Percentiles rank a stretch among this genome's conserved stretches.
Conservation (phyloP, 2,329 filamentous ascomycete species). For the Aspergillus cejpii region DNA sequence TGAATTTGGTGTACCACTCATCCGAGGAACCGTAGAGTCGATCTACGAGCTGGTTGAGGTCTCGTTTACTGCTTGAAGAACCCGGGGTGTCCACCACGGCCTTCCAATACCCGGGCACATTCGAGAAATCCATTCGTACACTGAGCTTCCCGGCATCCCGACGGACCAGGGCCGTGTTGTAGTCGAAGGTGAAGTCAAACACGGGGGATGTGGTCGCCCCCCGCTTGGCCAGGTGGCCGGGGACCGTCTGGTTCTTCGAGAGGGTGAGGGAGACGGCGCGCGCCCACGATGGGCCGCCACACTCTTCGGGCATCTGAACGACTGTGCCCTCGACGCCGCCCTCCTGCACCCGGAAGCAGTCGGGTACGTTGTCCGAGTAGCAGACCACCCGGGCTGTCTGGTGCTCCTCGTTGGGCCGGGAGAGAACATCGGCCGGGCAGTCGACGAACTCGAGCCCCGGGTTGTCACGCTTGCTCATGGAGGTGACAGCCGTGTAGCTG, state of each 20-base stretch:
- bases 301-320: constrained; percentile 39
- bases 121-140: constrained; percentile 39
- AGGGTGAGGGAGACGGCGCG: constrained; percentile 30
- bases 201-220: constrained; percentile 13
- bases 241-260: constrained; percentile 18
- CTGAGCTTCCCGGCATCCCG: constrained; percentile 28
- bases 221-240: constrained; percentile 16
- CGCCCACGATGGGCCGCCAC: constrained; percentile 39
- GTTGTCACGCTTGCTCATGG: neutral
- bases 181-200: constrained; percentile 40
- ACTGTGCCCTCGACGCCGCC: constrained; percentile 37
- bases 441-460: neutral
- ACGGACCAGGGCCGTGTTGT: constrained; percentile 33
- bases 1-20: too few relatives aligned
- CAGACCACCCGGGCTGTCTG: neutral
- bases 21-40: neutral
- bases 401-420: neutral
- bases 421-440: neutral
- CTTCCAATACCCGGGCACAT: constrained; percentile 38
- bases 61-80: constrained; percentile 25
- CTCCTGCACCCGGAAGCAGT: neutral
- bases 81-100: constrained; percentile 18
- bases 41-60: constrained; percentile 9
- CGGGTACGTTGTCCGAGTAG: neutral
- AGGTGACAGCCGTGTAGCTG: neutral